A percentile compares a stretch with the other conserved stretches of the same genome.
Conservation (phyloP, 352 stramenopile species). For the Phytopythium chamaehyphon region DNA sequence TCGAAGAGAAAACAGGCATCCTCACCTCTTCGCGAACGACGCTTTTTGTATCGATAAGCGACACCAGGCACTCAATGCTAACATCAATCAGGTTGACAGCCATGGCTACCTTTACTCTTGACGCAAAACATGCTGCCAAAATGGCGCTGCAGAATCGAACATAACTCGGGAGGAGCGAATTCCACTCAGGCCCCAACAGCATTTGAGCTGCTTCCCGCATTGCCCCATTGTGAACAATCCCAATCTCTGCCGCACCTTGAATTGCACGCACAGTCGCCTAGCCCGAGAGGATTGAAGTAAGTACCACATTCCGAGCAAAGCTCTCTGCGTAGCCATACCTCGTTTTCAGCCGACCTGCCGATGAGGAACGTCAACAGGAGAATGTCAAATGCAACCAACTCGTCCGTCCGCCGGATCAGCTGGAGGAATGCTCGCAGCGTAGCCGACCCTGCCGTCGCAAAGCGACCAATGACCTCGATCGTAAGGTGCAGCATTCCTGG, state of each 20-base stretch:
- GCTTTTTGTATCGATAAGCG: constrained; percentile 32
- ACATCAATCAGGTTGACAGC: constrained; percentile 37
- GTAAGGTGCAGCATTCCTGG: constrained; percentile 48
- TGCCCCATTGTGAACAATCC: constrained; percentile 23
- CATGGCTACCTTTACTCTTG: constrained; percentile 20
- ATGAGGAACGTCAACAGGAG: constrained; percentile 59
- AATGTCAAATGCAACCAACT: constrained; percentile 54
- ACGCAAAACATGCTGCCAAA: constrained; percentile 40
- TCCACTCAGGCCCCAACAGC: constrained; percentile 43
- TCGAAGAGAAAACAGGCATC: neutral
- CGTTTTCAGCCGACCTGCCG: constrained; percentile 57
- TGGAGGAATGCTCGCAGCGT: constrained; percentile 43
- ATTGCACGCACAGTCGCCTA: constrained; percentile 41
- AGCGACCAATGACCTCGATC: constrained; percentile 66
- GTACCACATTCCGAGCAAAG: neutral
- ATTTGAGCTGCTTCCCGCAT: constrained; percentile 24
- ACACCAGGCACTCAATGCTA: constrained; percentile 30
- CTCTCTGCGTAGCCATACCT: constrained; percentile 18
- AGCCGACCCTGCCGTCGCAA: constrained; percentile 43
- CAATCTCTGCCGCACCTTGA: constrained; percentile 35
- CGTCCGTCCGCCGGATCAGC: constrained; percentile 37
- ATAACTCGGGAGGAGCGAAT: constrained; percentile 33
- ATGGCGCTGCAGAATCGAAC: constrained; percentile 55
- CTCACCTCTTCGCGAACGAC: constrained; percentile 61
- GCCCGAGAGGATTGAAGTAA: neutral